These are phyloP conservation scores for Ophiostoma triangulosporum DNA, from an alignment of 2,329 filamentous ascomycete genomes.

Conservation along the genomic window DNA sequence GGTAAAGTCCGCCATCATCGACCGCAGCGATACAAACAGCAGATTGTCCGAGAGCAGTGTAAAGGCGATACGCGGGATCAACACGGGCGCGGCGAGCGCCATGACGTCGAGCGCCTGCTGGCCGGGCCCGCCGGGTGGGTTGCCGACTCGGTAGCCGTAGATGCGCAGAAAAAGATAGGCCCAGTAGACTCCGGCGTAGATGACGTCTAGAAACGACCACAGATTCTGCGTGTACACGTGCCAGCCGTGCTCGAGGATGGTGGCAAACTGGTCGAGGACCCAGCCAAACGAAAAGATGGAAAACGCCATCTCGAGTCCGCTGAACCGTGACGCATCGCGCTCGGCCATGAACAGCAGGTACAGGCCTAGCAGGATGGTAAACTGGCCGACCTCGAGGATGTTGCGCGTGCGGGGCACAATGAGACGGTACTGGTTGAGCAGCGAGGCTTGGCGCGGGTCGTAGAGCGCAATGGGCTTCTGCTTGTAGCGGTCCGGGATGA, in stretches of 20 bases:
- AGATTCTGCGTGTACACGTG: slow-evolving; percentile 76
- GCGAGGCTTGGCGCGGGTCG: slow-evolving; percentile 58
- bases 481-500: slow-evolving; percentile 78
- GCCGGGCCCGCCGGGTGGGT: slow-evolving; percentile 28
- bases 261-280: slow-evolving; percentile 65
- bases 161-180: slow-evolving; percentile 55
- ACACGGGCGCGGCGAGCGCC: slow-evolving; percentile 63
- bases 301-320: slow-evolving; percentile 51
- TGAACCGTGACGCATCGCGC: slow-evolving; percentile 44
- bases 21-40: slow-evolving; percentile 65
- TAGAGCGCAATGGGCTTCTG: slow-evolving; percentile 70
- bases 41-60: slow-evolving; percentile 74
- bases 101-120: slow-evolving; percentile 65
- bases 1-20: slow-evolving; percentile 81
- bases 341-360: slow-evolving; percentile 62
- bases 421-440: slow-evolving; percentile 74
- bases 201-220: slow-evolving; percentile 77
- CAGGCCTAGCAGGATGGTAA: slow-evolving; percentile 51
- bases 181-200: slow-evolving; percentile 59
- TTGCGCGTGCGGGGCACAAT: slow-evolving; percentile 71
- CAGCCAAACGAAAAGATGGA: slow-evolving; percentile 64
- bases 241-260: slow-evolving; percentile 61
- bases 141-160: slow-evolving; percentile 41
- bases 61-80: slow-evolving; percentile 69
- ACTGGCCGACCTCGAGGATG: slow-evolving; percentile 61